phyloP scores from a whole-genome alignment of 1,284 basidiomycete genomes.

The Coriolopsis trogii region DNA sequence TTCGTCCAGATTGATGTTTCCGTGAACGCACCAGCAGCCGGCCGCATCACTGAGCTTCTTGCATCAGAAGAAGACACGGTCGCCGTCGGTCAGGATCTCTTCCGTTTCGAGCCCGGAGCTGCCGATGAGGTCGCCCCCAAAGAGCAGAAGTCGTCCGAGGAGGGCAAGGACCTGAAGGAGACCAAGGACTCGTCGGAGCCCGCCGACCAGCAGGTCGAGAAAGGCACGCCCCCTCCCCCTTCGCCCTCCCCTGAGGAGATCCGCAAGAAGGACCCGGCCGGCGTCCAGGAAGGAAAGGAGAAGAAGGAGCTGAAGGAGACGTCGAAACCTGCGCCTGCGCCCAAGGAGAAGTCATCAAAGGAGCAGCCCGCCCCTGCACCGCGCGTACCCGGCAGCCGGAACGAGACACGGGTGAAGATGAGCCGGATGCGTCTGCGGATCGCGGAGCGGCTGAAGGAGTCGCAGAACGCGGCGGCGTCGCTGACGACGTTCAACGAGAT shows the following conservation, averaged over 20 bases:
- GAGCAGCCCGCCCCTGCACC: constrained; percentile 40
- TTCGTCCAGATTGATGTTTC: constrained; percentile 88
- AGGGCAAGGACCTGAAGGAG: constrained; percentile 43
- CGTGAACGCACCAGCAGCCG: constrained; percentile 91
- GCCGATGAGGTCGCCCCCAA: constrained; percentile 48
- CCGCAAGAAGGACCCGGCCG: constrained; percentile 38
- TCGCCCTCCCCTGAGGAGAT: constrained; percentile 38
- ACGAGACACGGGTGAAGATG: constrained; percentile 96
- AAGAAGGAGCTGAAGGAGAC: constrained; percentile 47
- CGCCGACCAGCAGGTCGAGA: constrained; percentile 53
- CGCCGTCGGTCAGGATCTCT: constrained; percentile 92
- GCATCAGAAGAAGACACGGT: constrained; percentile 95
- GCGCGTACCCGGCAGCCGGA: constrained; percentile 59
- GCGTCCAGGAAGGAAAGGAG: constrained; percentile 41
- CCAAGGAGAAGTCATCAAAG: constrained; percentile 43
- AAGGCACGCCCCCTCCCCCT: constrained; percentile 42
- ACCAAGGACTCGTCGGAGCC: constrained; percentile 48
- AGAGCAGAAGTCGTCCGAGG: constrained; percentile 34
- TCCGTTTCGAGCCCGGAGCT: constrained; percentile 87
- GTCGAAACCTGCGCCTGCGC: constrained; percentile 41
- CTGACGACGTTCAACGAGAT: constrained; percentile 99
- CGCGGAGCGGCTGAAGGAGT: constrained; percentile 96
- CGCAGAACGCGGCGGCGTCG: constrained; percentile 96
- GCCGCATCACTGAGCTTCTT: constrained; percentile 87
- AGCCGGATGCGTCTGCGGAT: constrained; percentile 97